Evolutionary conservation across 73 alveolate genomes (phyloP).

Genomic region (Tetrahymena borealis): DNA sequence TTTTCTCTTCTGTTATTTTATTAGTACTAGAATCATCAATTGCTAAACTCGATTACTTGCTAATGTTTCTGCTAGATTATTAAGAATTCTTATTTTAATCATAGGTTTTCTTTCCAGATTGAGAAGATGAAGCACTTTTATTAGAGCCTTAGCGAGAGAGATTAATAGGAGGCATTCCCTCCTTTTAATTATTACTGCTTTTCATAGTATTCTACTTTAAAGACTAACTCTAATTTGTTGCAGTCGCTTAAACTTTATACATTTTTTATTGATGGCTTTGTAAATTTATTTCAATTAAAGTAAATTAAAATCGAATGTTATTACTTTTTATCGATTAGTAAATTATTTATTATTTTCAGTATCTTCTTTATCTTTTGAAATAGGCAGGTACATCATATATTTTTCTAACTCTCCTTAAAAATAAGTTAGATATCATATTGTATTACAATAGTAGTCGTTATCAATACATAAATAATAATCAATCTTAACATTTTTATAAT

Average conservation of each 20-base stretch:
- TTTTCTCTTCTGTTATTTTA: not conserved
- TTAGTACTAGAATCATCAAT: not conserved
- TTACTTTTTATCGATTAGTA: too few relatives aligned
- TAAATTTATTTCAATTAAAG: too few relatives aligned
- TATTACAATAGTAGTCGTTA: not conserved
- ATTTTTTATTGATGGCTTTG: too few relatives aligned
- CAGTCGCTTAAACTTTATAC: not conserved
- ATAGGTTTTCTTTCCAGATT: not conserved
- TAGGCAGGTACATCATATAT: too few relatives aligned
- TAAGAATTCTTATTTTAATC: not conserved
- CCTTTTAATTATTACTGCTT: not conserved
- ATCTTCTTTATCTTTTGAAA: too few relatives aligned
- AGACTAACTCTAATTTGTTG: not conserved
- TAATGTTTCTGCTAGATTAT: not conserved
- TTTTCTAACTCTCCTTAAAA: too few relatives aligned
- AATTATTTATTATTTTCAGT: too few relatives aligned
- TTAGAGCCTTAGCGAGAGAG: not conserved
- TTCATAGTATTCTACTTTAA: not conserved
- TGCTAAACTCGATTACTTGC: not conserved
- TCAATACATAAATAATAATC: not conserved
- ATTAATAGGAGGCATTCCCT: not conserved
- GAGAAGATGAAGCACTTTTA: not conserved
- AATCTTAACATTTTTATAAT: not conserved
- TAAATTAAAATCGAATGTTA: too few relatives aligned
- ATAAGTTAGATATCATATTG: too few relatives aligned